phyloP scores from a whole-genome alignment of 345 rosid genomes.

The Melaleuca alternifolia region DNA sequence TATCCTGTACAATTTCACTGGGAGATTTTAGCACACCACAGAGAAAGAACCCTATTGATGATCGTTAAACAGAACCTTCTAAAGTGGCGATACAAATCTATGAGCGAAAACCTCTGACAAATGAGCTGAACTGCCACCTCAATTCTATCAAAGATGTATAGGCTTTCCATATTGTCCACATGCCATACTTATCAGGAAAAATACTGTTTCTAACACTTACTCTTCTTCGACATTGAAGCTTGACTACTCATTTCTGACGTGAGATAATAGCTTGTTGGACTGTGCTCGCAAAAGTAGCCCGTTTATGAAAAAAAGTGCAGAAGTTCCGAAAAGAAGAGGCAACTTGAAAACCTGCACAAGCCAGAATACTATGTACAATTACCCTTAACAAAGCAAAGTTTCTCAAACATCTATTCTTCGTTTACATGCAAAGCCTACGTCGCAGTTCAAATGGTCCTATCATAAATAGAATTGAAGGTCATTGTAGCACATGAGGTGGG shows the following conservation, averaged over 20 bases:
- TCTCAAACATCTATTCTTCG: background rate
- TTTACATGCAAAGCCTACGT: background rate
- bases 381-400: background rate
- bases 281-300: background rate
- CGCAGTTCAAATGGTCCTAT: conserved; percentile 12
- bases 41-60: background rate
- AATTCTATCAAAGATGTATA: background rate
- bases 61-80: background rate
- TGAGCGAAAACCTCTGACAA: background rate
- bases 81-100: background rate
- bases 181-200: background rate
- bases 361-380: background rate
- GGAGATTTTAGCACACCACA: background rate
- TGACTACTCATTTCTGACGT: background rate
- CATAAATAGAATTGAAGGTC: conserved; percentile 55
- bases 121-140: background rate
- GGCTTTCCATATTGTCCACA: background rate
- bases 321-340: background rate
- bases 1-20: background rate
- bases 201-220: background rate
- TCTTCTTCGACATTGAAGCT: background rate
- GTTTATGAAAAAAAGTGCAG: background rate
- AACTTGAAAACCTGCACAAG: background rate
- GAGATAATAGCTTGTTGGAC: background rate
- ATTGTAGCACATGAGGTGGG: conserved; percentile 36